Evolutionary conservation across 2,329 filamentous ascomycete species (phyloP), one percentile per base, ranked within the genome.

Genomic region (Tolypocladium pustulatum): DNA sequence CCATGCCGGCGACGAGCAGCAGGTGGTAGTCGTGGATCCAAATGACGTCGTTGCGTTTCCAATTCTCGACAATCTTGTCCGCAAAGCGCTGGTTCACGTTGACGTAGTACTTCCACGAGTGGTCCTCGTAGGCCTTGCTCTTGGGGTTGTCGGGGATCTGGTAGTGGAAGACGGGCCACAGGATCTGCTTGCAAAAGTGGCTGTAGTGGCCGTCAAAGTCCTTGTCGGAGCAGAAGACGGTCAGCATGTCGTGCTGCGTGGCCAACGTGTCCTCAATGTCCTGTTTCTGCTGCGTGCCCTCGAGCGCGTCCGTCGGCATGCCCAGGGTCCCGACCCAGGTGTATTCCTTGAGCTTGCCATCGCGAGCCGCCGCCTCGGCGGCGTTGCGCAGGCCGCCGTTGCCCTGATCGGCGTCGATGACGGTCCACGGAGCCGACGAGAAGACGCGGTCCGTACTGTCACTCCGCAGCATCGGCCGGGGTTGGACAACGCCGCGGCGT

Each of bases 81-180:
- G 93, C 93, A 73, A 97, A 97, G 3, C 88, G 90, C 72, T 94
- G 88, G 75, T 97, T 97, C 68, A 97, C 82, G 57, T 90, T 90
- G 69, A 91, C 88, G 67, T 97, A 97, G 76, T 90, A 96, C 65
- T 91, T 83, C 91, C 92, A 97, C 0, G 92, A 97, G 73, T 97
- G 92, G 66, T 97, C 93, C 72, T 96, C 89, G 71, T 96, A 97
- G 0, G 93, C 93, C 73, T 97, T 97, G 83, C 91, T 97, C 80
- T 96, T 96, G 32, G 93, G 93, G 69, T 96, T 95, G 70, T 97
- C 94, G 0, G 93, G 94, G 60, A 97, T 96, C 73, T 97, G 92
- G 72, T 97, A 97, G 74, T 97, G 92, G 73, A 97, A 96, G 61
- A 97, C 92, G 1, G 93, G 93, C 93, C 93, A 97, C 8, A 97